These are phyloP conservation scores for Cryphonectria parasitica DNA, from an alignment of 2,329 filamentous ascomycete genomes.

Conservation along the genomic window DNA sequence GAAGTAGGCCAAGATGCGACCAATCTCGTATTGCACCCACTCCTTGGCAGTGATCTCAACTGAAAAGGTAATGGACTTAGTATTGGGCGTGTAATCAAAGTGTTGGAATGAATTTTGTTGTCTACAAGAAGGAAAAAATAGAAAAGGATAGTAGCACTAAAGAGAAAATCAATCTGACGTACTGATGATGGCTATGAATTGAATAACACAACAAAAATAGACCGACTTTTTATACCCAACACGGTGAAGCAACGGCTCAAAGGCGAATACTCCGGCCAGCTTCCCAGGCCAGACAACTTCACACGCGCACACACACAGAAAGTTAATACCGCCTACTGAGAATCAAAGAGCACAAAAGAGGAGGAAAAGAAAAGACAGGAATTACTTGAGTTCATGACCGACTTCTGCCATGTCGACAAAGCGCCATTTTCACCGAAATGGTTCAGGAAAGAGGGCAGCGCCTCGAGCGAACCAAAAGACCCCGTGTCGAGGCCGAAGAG, in stretches of 20 bases:
- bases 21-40: conserved; percentile 27
- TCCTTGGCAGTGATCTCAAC: conserved; percentile 19
- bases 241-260: conserved; percentile 21
- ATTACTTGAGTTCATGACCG: conserved; percentile 19
- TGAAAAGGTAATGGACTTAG: not conserved
- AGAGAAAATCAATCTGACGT: not conserved
- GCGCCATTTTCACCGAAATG: conserved; percentile 1
- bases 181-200: conserved; percentile 19
- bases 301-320: not conserved
- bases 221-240: conserved; percentile 20
- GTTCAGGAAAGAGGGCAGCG: conserved; percentile 16
- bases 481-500: conserved; percentile 30
- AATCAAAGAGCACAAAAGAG: not conserved
- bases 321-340: not conserved
- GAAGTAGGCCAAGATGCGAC: conserved; percentile 35
- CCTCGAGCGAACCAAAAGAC: conserved; percentile 18
- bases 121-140: not conserved
- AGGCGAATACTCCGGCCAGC: conserved; percentile 4
- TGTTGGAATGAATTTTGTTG: not conserved
- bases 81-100: not conserved
- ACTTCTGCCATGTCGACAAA: conserved; percentile 15
- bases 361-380: not conserved
- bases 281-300: conserved; percentile 22
- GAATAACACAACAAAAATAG: conserved; percentile 8
- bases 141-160: no score